A percentile compares a stretch with the other conserved stretches of the same genome.
These are phyloP conservation scores for Zygosaccharomyces bisporus DNA, from an alignment of 805 yeast genomes.

Conservation along the genomic window DNA sequence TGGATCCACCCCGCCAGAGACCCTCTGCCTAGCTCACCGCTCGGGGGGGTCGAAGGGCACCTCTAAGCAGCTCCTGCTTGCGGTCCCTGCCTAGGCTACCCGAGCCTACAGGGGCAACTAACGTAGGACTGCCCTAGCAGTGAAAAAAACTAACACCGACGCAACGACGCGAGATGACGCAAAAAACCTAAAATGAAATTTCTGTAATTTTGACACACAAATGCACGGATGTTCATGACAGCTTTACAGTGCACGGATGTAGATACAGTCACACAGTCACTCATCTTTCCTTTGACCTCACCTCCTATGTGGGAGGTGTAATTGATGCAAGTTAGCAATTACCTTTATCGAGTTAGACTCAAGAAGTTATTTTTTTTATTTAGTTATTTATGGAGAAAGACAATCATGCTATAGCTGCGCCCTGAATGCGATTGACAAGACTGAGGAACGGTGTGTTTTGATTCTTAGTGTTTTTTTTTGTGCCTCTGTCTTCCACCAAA, in stretches of 20 bases:
- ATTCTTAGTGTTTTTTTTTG: not conserved
- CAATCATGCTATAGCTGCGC: not conserved
- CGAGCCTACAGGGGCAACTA: too few relatives aligned
- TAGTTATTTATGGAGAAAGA: slow-evolving; percentile 1
- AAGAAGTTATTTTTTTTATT: not conserved
- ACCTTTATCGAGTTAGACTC: too few relatives aligned
- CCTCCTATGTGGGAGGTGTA: too few relatives aligned
- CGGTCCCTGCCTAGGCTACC: not conserved
- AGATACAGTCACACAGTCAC: not conserved
- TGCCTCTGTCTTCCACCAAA: slow-evolving; percentile 4
- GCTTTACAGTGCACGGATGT: not conserved
- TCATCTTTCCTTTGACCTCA: too few relatives aligned
- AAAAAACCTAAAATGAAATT: not conserved
- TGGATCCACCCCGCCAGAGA: not conserved
- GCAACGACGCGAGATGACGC: not conserved
- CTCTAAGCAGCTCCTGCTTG: too few relatives aligned
- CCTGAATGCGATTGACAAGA: not conserved
- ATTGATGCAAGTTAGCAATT: too few relatives aligned
- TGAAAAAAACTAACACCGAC: too few relatives aligned
- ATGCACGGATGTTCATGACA: not conserved
- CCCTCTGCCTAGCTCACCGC: not conserved
- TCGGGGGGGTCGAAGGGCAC: too few relatives aligned
- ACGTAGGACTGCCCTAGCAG: too few relatives aligned
- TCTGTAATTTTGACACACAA: too few relatives aligned
- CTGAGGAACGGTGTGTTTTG: not conserved